These are phyloP conservation scores for Scalesia atractyloides DNA, from an alignment of 129 eudicot genomes.

Conservation along the genomic window DNA sequence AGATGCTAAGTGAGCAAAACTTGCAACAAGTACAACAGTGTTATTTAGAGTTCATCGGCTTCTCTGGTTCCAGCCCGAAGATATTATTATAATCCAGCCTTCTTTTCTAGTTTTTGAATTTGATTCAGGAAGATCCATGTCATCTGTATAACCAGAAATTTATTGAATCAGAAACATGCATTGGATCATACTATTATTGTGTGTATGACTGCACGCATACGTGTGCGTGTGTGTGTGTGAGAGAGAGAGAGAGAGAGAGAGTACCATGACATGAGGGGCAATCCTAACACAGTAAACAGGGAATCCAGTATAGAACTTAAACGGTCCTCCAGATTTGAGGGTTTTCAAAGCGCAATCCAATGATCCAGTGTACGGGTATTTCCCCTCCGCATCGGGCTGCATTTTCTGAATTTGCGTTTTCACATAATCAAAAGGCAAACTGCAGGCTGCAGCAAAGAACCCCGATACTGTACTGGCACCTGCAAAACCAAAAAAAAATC, in stretches of 20 bases:
- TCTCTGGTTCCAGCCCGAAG: slow-evolving; percentile 14
- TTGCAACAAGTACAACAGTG: slow-evolving; percentile 37
- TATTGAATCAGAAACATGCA: slow-evolving; percentile 20
- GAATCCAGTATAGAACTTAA: slow-evolving; percentile 84
- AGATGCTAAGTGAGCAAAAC: slow-evolving; percentile 32
- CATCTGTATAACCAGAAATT: slow-evolving; percentile 53
- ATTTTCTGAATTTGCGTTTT: slow-evolving; percentile 92
- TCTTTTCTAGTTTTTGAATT: slow-evolving; percentile 75
- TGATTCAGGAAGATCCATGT: slow-evolving; percentile 95
- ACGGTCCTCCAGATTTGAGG: slow-evolving; percentile 78
- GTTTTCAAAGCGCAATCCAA: slow-evolving; percentile 88
- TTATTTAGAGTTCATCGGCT: slow-evolving; percentile 28
- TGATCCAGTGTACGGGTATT: slow-evolving; percentile 78
- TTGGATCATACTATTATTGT: not conserved
- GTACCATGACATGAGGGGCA: slow-evolving; percentile 98
- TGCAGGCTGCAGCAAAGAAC: slow-evolving; percentile 89
- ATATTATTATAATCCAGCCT: slow-evolving; percentile 53
- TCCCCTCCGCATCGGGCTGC: slow-evolving; percentile 91
- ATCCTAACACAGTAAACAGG: slow-evolving; percentile 91
- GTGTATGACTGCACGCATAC: not conserved
- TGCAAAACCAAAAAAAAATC: slow-evolving; percentile 20
- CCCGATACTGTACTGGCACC: slow-evolving; percentile 94
- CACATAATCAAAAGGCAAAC: slow-evolving; percentile 91
- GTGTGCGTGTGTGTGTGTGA: not conserved
- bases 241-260: slow-evolving; percentile 21